A percentile compares a stretch with the other conserved stretches of the same genome.
Conservation (phyloP, 768 basidiomycete genomes). For the Rhizopogon rudus region DNA sequence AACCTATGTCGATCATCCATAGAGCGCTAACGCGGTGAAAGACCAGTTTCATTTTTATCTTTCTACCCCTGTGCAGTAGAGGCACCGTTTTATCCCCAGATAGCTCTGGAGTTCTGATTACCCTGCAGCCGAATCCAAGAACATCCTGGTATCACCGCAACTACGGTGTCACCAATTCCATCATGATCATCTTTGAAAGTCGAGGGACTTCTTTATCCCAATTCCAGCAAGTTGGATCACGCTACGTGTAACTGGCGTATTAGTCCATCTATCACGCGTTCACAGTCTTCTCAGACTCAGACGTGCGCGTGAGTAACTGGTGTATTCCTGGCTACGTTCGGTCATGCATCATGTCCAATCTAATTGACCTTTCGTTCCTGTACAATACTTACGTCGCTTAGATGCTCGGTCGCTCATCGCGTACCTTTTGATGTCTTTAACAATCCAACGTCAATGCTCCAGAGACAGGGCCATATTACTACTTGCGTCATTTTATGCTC, state of each 20-base stretch:
- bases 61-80: background rate
- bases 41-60: background rate
- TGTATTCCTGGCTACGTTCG: background rate
- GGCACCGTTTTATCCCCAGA: no score
- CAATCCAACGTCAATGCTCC: no score
- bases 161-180: no score
- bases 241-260: no score
- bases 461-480: no score
- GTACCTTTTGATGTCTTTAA: background rate
- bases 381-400: background rate
- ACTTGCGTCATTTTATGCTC: background rate
- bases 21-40: background rate
- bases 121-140: no score
- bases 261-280: background rate
- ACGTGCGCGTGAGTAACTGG: background rate
- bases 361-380: background rate
- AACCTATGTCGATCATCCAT: background rate
- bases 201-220: no score
- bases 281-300: background rate
- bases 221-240: no score
- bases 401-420: background rate
- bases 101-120: no score
- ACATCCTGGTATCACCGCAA: no score
- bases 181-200: no score
- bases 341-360: background rate